These are phyloP conservation scores for Ganoderma resinaceum DNA, from an alignment of 1,284 basidiomycete species.

Conservation along the genomic window DNA sequence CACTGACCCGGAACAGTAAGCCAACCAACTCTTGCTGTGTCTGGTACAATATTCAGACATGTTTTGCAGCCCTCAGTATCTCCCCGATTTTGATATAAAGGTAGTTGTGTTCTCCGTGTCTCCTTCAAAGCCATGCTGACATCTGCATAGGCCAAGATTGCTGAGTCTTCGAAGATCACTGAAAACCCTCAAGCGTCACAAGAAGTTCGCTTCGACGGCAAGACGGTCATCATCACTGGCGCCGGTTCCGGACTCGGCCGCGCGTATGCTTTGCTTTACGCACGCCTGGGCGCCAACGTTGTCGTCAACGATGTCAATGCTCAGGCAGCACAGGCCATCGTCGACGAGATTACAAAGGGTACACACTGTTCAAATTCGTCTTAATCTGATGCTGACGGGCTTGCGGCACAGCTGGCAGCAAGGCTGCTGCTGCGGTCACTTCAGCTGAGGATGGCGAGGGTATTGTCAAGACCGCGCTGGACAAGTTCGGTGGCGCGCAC, in stretches of 20 bases:
- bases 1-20: conserved; percentile 76
- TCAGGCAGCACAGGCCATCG: conserved; percentile 85
- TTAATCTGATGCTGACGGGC: neutral
- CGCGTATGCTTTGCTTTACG: conserved; percentile 92
- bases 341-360: conserved; percentile 87
- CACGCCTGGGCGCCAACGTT: conserved; percentile 91
- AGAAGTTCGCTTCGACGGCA: conserved; percentile 83
- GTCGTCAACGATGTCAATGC: conserved; percentile 96
- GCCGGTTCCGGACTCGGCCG: conserved; percentile 94
- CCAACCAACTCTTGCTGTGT: conserved; percentile 7
- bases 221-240: conserved; percentile 96
- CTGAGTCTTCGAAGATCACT: conserved; percentile 71
- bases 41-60: neutral
- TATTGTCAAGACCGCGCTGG: conserved; percentile 88
- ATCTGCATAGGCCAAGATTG: conserved; percentile 63
- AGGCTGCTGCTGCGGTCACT: conserved; percentile 85
- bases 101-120: conserved; percentile 44
- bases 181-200: conserved; percentile 79
- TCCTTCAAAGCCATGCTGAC: conserved; percentile 10
- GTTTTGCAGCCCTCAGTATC: conserved; percentile 62
- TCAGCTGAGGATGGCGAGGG: conserved; percentile 93
- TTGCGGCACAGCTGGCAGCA: conserved; percentile 76
- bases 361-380: neutral
- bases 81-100: conserved; percentile 75
- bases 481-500: conserved; percentile 91